Evolutionary conservation across 352 stramenopile genomes (phyloP), one percentile per base, ranked within the genome.

Genomic region (Phytopythium vexans): DNA sequence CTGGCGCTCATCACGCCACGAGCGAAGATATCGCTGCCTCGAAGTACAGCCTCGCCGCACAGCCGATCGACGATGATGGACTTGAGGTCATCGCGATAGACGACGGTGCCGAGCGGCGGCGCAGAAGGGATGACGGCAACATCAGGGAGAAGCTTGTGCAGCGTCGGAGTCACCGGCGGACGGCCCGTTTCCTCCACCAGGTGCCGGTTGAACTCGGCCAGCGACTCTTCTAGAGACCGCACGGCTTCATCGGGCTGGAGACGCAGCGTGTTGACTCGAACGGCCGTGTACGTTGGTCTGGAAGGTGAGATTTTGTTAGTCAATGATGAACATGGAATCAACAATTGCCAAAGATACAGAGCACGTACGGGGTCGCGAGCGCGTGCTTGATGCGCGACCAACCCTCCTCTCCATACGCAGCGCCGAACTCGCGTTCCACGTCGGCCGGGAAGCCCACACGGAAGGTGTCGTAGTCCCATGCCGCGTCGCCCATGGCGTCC

Each of bases 11-110:
- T 89, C 59, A 98, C 77, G 39, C 94, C 94, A 12, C 80, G 81
- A 6, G 92, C 87, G 70, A 97, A 98, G 50, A 98, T 92, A 62
- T 98, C 85, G 46, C 89, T 96, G 50, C 94, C 94, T 36, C 94
- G 85, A 6, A 98, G 63, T 54, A 98, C 94, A 2, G 94, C 94
- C 70, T 98, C 92, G 11, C 85, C 94, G 62, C 94, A 98, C 10
- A 96, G 82, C 21, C 90, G 73, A 56, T 98, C 92, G 27, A 96
- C 84, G 37, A 98, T 77, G 16, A 97, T 75, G 11, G 69, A 80
- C 43, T 83, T 81, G 35, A 76, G 64, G 7, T 74, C 59, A 0
- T 44, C 38, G 3, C 51, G 34, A 51, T 66, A 74, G 6, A 60
- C 45, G 3, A 76, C 54, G 3, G 16, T 54, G 12, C 74, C 70